These are phyloP conservation scores for Komagataella ulmi DNA, from an alignment of 805 yeast species.

Conservation along the genomic window DNA sequence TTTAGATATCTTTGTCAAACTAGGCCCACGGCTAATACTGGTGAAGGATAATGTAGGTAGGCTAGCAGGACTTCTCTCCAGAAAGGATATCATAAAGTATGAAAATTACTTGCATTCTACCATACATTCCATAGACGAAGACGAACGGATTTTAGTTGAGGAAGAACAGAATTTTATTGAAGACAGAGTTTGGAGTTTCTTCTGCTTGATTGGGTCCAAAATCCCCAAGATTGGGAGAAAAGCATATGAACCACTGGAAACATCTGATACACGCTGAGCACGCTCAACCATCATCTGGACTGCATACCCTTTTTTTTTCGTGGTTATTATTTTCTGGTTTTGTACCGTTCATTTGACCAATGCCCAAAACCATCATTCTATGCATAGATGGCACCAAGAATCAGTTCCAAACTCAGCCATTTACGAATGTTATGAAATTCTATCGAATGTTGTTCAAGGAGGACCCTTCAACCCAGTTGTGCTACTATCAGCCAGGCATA, in stretches of 20 bases:
- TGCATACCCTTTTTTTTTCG: not conserved
- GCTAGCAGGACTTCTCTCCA: constrained; percentile 65
- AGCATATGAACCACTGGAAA: constrained; percentile 1
- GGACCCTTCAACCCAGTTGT: constrained; percentile 27
- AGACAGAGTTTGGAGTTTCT: constrained; percentile 12
- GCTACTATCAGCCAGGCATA: constrained; percentile 60
- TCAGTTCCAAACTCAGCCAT: constrained; percentile 41
- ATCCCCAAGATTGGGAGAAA: constrained; percentile 6
- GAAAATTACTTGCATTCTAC: constrained; percentile 23
- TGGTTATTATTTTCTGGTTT: not conserved
- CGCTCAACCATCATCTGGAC: not conserved
- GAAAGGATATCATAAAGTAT: constrained; percentile 69
- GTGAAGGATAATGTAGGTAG: constrained; percentile 44
- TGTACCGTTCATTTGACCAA: not conserved
- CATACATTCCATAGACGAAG: not conserved
- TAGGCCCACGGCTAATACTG: constrained; percentile 69
- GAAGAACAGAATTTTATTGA: constrained; percentile 8
- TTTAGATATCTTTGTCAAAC: constrained; percentile 53
- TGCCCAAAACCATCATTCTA: constrained; percentile 30
- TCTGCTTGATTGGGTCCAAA: constrained; percentile 4
- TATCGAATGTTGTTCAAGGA: constrained; percentile 35
- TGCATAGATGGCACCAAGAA: constrained; percentile 56
- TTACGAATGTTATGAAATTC: constrained; percentile 39
- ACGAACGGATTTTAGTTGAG: not conserved
- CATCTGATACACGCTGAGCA: not conserved